Conservation (phyloP, 2,329 filamentous ascomycete species). For the Fonsecaea nubica region DNA sequence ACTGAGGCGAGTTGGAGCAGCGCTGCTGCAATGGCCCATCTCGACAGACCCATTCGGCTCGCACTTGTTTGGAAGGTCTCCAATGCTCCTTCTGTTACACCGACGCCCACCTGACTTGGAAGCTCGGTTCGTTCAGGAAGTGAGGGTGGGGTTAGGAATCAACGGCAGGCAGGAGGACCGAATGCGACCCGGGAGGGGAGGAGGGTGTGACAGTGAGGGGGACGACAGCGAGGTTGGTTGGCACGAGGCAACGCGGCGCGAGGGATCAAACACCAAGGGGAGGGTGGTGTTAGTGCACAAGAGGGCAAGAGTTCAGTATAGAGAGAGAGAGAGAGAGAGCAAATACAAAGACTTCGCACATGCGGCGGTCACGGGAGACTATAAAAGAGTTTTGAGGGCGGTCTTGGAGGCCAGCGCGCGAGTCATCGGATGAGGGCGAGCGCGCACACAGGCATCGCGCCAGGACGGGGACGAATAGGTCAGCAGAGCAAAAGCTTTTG, state of each 20-base stretch:
- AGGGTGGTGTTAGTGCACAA: not conserved
- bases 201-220: constrained; percentile 9
- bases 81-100: constrained; percentile 22
- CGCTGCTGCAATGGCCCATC: constrained; percentile 34
- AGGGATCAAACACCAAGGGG: constrained; percentile 4
- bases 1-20: constrained; percentile 36
- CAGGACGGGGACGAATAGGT: constrained; percentile 25
- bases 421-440: constrained; percentile 16
- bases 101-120: constrained; percentile 5
- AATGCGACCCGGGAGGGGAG: constrained; percentile 5
- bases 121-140: constrained; percentile 6
- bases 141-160: constrained; percentile 4
- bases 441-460: constrained; percentile 5
- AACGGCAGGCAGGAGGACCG: not conserved
- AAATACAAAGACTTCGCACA: constrained; percentile 12
- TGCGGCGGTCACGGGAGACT: constrained; percentile 19
- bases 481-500: constrained; percentile 18
- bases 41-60: constrained; percentile 33
- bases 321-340: constrained; percentile 9
- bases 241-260: not conserved
- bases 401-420: not conserved
- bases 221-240: not conserved
- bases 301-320: not conserved
- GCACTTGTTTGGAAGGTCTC: constrained; percentile 1
- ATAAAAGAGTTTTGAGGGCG: constrained; percentile 9